Conservation (phyloP, 2,329 filamentous ascomycete genomes). For the Capronia epimyces region DNA sequence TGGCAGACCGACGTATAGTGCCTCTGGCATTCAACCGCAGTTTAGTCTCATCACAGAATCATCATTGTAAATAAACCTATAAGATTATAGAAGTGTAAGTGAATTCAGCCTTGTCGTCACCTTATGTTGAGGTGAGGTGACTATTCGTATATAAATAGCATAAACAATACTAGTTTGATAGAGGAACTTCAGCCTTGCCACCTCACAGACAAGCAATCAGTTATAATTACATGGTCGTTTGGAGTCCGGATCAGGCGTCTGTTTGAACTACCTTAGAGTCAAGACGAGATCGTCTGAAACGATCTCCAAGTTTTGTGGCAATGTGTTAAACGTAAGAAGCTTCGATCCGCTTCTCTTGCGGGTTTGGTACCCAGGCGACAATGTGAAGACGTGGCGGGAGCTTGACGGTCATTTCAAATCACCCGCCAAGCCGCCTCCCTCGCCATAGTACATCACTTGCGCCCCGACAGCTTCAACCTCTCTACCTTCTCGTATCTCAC, state of each 20-base stretch:
- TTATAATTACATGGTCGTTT: too few species aligned
- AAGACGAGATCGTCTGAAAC: neutral
- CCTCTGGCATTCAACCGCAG: too few species aligned
- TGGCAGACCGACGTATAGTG: too few species aligned
- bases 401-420: slow-evolving; percentile 14
- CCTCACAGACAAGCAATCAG: neutral
- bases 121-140: too few species aligned
- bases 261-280: too few species aligned
- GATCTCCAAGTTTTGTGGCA: neutral
- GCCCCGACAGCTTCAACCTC: slow-evolving; percentile 12
- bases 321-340: neutral
- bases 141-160: too few species aligned
- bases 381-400: slow-evolving; percentile 18
- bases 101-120: too few species aligned
- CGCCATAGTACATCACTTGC: slow-evolving; percentile 13
- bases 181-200: slow-evolving; percentile 1
- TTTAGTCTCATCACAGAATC: too few species aligned
- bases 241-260: too few species aligned
- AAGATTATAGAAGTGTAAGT: too few species aligned
- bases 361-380: slow-evolving; percentile 16
- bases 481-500: slow-evolving; percentile 1
- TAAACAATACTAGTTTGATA: too few species aligned
- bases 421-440: slow-evolving; percentile 14
- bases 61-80: too few species aligned
- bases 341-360: slow-evolving; percentile 1